Base-by-base conservation (phyloP, 371 early-diverging fungal genomes). In the Rhizopus arrhizus region DNA sequence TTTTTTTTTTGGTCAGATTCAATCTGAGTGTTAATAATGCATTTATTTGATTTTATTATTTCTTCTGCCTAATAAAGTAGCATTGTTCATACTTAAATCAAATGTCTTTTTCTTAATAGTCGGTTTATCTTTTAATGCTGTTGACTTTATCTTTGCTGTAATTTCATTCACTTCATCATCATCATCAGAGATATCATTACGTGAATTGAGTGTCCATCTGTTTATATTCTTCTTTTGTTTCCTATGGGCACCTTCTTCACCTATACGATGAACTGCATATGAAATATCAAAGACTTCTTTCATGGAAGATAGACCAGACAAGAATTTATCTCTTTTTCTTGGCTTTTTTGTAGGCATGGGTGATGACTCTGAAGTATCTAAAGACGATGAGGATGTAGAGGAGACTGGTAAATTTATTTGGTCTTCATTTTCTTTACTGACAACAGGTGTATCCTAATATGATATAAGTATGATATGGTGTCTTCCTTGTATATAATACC, bases 221-320 rank as follows among this genome's bases (percentile, higher is more conserved):
- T 49, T 12, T 10, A 62, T 62, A 12, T 38, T 31, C 43, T 58
- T 62, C 6, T 36, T 59, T 36, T 62, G 60, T 59, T 59, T 62
- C 34, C 61, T 46, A 46, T 67, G 42, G 0, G 61, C 67, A 9
- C 62, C 29, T 41, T 88, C 88, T 62, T 88, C 88, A 31, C 78
- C 85, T 81, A 85, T 59, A 28, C 85, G 78, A 49, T 83, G 85
- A 1, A 84, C 81, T 5, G 85, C 82, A 62, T 78, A 81, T 2
- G 84, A 82, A 9, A 87, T 80, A 66, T 84, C 83, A 64, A 87
- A 75, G 6, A 72, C 77, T 59, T 84, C 85, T 58, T 84, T 85
- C 68, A 86, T 75, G 2, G 78, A 66, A 6, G 81, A 72, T 38
- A 81, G 69, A 0, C 83, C 83, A 6, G 85, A 80, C 11, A 74